Base-by-base conservation (phyloP, 1,284 basidiomycete species). In the Grifola frondosa region DNA sequence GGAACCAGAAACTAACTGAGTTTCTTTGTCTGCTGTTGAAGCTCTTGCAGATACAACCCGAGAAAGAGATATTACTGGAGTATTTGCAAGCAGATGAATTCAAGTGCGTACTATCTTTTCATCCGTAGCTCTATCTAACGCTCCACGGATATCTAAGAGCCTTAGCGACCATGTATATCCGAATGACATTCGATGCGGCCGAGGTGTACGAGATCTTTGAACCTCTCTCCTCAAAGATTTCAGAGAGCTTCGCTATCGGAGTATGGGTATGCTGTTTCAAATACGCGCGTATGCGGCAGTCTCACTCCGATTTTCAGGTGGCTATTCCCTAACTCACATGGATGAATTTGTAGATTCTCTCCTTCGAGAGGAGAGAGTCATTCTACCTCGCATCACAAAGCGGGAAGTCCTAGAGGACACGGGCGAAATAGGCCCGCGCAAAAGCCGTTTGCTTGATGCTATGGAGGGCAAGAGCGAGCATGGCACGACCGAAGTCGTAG, bases 81-180 rank as follows among this genome's bases (percentile, higher is more conserved):
- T 99, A 99, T 62, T 72, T 99, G 16, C 81, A 86, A 47, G 93
- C 91, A 3, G 91, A 96, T 48, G 96, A 99, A 63, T 98, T 98
- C 79, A 99, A 99, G 94, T 96, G 58, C 53, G 88, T 75, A 10
- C n/a, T 9, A 40, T 17, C n/a, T n/a, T n/a, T n/a, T n/a, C n/a
- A n/a, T n/a, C n/a, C n/a, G n/a, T 29, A 31, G 21, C 28, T 42
- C 2, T 24, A 35, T 22, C 10, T 20, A 17, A 11, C 13, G 1
- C 19, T 32, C 3, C 3, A 4, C 52, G 97, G 94, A 64, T 98
- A 99, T 66, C 73, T 99, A 43, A 78, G 95, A 50, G 96, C 96
- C 0, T 70, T 99, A 9, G 91, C 96, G 1, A 93, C 87, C 3
- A 83, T 99, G 68, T 99, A 99, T 62, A 80, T 99, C 47, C 87